Evolutionary conservation across 495 filamentous ascomycete genomes (phyloP).

Genomic region (Xylaria intraflava): DNA sequence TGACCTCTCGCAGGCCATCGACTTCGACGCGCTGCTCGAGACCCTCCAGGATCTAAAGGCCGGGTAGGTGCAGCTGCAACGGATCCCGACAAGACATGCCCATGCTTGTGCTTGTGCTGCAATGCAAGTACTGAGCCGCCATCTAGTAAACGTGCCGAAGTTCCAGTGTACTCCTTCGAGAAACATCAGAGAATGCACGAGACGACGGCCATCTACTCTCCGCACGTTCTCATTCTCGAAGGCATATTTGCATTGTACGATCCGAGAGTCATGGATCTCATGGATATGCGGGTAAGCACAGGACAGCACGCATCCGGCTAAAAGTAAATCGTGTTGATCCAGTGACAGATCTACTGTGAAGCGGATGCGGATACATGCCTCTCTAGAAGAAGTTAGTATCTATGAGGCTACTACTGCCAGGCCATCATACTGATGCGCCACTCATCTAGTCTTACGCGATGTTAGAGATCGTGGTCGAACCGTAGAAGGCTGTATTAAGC

Average conservation of each 20-base stretch:
- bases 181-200: constrained; percentile 74
- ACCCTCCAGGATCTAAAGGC: constrained; percentile 75
- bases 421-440: not conserved
- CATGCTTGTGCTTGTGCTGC: not conserved
- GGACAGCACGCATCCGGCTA: not conserved
- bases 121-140: constrained; percentile 2
- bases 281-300: constrained; percentile 75
- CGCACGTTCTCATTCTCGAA: constrained; percentile 90
- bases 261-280: constrained; percentile 70
- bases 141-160: constrained; percentile 77
- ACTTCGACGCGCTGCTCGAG: constrained; percentile 87
- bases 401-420: not conserved
- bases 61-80: constrained; percentile 55
- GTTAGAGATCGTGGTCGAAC: constrained; percentile 77
- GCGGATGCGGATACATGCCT: constrained; percentile 93
- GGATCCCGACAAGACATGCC: not conserved
- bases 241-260: constrained; percentile 95
- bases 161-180: constrained; percentile 92
- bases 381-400: constrained; percentile 71
- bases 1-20: constrained; percentile 55
- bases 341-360: constrained; percentile 77
- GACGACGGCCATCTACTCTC: constrained; percentile 87
- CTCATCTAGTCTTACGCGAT: constrained; percentile 66
- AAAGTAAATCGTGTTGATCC: constrained; percentile 10
- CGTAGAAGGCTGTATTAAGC: constrained; percentile 92